phyloP scores from a whole-genome alignment of 139 green algal genomes.

The Prasinococcaceae sp. region DNA sequence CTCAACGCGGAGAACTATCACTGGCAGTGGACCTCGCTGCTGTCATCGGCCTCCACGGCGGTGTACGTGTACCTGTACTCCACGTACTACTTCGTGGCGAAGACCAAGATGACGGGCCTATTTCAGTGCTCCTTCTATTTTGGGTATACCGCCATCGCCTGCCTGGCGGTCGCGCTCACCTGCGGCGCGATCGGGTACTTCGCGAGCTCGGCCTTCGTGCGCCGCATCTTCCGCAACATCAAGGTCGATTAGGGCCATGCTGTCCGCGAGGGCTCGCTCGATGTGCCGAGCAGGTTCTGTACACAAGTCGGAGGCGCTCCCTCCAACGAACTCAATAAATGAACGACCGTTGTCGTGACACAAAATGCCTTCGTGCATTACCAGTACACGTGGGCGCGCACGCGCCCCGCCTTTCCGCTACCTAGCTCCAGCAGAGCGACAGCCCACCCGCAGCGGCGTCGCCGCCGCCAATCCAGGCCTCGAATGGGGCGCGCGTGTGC shows the following conservation, averaged over 20 bases:
- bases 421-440: too few relatives aligned
- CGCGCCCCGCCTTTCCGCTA: too few relatives aligned
- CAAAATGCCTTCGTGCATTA: too few relatives aligned
- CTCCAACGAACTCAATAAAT: too few relatives aligned
- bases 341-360: too few relatives aligned
- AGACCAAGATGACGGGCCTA: constrained; percentile 95
- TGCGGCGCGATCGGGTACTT: constrained; percentile 79
- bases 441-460: too few relatives aligned
- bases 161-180: constrained; percentile 54
- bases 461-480: too few relatives aligned
- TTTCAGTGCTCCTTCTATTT: constrained; percentile 97
- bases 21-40: constrained; percentile 92
- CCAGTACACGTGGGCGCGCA: too few relatives aligned
- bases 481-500: too few relatives aligned
- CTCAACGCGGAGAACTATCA: constrained; percentile 98
- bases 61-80: constrained; percentile 87
- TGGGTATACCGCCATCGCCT: constrained; percentile 91
- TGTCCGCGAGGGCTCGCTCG: too few relatives aligned
- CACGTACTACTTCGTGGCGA: constrained; percentile 79
- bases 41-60: constrained; percentile 54
- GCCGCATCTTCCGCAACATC: constrained; percentile 80
- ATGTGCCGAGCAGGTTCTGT: too few relatives aligned
- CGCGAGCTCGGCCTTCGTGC: constrained; percentile 61
- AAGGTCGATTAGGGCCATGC: constrained; percentile 83
- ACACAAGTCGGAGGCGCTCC: too few relatives aligned